Conservation (phyloP, 2,329 filamentous ascomycete genomes). For the Aspergillus uvarum region DNA sequence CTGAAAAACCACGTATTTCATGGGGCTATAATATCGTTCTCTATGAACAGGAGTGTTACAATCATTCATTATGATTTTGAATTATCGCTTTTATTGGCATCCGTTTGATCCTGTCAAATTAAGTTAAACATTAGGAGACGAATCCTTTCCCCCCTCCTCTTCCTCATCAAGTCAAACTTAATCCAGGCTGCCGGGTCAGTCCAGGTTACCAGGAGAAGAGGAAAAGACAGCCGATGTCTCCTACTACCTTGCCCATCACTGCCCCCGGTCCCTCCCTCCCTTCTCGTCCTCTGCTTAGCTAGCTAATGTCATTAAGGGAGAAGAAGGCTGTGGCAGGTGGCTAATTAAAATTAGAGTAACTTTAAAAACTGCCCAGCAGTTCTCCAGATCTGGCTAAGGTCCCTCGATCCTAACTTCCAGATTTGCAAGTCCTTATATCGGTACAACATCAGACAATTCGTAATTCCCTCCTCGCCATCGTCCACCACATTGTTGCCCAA, state of each 20-base stretch:
- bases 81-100: neutral
- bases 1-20: too few species aligned
- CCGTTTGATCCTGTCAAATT: neutral
- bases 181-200: slow-evolving; percentile 36
- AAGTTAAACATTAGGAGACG: neutral
- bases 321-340: neutral
- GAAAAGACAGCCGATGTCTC: slow-evolving; percentile 4
- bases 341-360: neutral
- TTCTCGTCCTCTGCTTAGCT: neutral
- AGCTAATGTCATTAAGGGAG: neutral
- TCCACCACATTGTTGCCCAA: neutral
- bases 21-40: too few species aligned
- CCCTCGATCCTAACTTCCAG: neutral
- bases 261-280: neutral
- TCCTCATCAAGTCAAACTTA: slow-evolving; percentile 38
- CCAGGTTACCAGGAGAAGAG: slow-evolving; percentile 2
- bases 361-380: neutral
- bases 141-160: slow-evolving; percentile 22
- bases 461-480: neutral
- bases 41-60: too few species aligned
- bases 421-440: neutral
- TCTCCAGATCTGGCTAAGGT: neutral
- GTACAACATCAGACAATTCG: slow-evolving; percentile 3
- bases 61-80: neutral
- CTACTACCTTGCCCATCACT: too few species aligned